Evolutionary conservation across 1,139 yeast species (phyloP).

Genomic region (Candida anutae): DNA sequence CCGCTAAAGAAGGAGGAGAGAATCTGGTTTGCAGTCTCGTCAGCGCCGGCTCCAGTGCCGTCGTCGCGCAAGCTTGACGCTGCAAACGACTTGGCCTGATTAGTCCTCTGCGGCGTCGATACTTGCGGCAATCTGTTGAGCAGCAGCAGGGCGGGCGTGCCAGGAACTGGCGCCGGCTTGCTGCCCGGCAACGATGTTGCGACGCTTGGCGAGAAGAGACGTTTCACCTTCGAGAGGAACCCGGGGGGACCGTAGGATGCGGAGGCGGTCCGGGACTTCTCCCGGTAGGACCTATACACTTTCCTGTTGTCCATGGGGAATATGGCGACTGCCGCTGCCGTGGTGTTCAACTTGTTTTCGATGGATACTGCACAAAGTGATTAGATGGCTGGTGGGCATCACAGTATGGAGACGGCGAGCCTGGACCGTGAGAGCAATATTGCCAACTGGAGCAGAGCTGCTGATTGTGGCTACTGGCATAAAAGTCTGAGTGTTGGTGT

Average conservation of each 20-base stretch:
- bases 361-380: too few relatives aligned
- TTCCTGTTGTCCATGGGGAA: constrained; percentile 46
- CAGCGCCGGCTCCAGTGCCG: background rate
- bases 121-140: background rate
- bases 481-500: too few relatives aligned
- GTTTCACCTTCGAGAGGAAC: constrained; percentile 26
- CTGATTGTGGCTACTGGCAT: too few relatives aligned
- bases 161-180: background rate
- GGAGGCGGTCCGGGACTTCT: constrained; percentile 13
- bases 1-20: constrained; percentile 64
- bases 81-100: background rate
- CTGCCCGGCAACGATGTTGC: background rate
- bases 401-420: too few relatives aligned
- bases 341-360: too few relatives aligned
- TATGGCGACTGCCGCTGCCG: too few relatives aligned
- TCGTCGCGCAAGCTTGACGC: too few relatives aligned
- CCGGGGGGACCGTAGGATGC: constrained; percentile 19
- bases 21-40: constrained; percentile 40
- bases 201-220: constrained; percentile 13
- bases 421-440: too few relatives aligned
- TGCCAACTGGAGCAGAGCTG: too few relatives aligned
- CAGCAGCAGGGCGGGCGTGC: background rate
- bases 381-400: too few relatives aligned
- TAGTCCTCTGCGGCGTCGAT: background rate
- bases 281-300: constrained; percentile 25